Evolutionary conservation across 306 rosid species (phyloP).

Genomic region (Pterocarpus macrocarpus): DNA sequence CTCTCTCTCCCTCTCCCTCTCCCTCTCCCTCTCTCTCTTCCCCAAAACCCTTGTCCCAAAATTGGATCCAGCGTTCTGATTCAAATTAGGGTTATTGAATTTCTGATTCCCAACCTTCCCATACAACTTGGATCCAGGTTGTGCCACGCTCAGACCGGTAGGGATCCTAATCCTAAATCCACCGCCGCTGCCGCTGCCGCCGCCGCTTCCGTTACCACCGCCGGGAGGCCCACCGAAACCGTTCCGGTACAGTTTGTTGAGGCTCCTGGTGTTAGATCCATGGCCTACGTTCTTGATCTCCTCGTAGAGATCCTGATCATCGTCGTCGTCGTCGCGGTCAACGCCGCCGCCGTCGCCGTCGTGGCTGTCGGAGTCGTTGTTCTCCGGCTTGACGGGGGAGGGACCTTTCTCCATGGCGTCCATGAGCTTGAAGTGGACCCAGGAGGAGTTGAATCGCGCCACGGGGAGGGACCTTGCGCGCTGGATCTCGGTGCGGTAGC

Average conservation of each 20-base stretch:
- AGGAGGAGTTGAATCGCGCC: conserved; percentile 73
- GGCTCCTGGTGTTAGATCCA: conserved; percentile 61
- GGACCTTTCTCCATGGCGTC: conserved; percentile 96
- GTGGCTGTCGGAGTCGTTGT: conserved; percentile 60
- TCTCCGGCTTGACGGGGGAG: conserved; percentile 55
- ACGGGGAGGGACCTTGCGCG: conserved; percentile 82
- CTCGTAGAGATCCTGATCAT: conserved; percentile 67
- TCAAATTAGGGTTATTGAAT: conserved; percentile 55
- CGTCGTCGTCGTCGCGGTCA: conserved; percentile 64
- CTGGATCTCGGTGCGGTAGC: conserved; percentile 96
- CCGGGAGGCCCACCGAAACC: conserved; percentile 48
- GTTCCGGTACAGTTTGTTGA: conserved; percentile 71
- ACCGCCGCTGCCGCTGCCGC: conserved; percentile 35
- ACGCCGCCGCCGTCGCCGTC: conserved; percentile 51
- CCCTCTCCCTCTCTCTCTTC: conserved; percentile 74
- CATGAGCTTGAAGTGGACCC: conserved; percentile 97
- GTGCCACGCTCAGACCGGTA: conserved; percentile 74
- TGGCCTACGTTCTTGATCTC: conserved; percentile 64
- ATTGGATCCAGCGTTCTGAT: conserved; percentile 44
- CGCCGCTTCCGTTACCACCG: conserved; percentile 14
- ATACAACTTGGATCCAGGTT: conserved; percentile 66
- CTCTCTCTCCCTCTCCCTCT: conserved; percentile 52
- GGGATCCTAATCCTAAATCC: conserved; percentile 89
- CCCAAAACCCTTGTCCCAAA: conserved; percentile 59
- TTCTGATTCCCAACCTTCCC: conserved; percentile 57